Conservation (phyloP, 2,329 filamentous ascomycete genomes). For the Fusarium marasasianum region DNA sequence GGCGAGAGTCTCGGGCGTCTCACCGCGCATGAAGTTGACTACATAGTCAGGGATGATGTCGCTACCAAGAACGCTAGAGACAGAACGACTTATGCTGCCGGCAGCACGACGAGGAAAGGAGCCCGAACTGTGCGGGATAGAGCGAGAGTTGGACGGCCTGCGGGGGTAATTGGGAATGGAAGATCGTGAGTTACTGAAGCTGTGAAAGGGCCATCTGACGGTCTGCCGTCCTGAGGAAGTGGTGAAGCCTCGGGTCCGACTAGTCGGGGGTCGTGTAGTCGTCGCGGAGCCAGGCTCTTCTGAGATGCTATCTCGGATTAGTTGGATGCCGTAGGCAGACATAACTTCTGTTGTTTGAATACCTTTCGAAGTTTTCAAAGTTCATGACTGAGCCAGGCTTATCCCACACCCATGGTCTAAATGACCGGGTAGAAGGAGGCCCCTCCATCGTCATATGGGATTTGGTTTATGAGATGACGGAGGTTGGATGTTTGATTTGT, state of each 20-base stretch:
- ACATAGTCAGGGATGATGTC: constrained; percentile 65
- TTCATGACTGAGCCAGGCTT: constrained; percentile 39
- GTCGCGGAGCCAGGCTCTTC: constrained; percentile 38
- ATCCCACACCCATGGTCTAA: constrained; percentile 36
- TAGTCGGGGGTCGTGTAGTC: constrained; percentile 26
- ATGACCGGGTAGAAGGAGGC: constrained; percentile 36
- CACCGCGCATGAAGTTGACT: constrained; percentile 63
- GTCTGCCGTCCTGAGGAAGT: constrained; percentile 42
- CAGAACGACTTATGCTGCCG: constrained; percentile 43
- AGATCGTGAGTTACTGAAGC: constrained; percentile 41
- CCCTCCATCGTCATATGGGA: constrained; percentile 35
- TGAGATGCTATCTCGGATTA: constrained; percentile 34
- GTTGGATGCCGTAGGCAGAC: constrained; percentile 11
- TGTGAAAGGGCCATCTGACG: constrained; percentile 43
- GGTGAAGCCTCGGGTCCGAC: constrained; percentile 41
- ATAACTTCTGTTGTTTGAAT: constrained; percentile 2
- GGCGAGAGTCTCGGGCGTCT: constrained; percentile 63
- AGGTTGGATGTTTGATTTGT: constrained; percentile 8
- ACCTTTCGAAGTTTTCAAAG: constrained; percentile 44
- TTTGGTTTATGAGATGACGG: constrained; percentile 11
- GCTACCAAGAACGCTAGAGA: constrained; percentile 49
- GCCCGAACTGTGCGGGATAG: constrained; percentile 34
- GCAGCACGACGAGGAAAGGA: constrained; percentile 40
- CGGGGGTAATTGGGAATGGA: constrained; percentile 35
- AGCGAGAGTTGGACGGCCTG: constrained; percentile 32